phyloP scores from a whole-genome alignment of 306 rosid species.

The Vigna reflexopilosa region DNA sequence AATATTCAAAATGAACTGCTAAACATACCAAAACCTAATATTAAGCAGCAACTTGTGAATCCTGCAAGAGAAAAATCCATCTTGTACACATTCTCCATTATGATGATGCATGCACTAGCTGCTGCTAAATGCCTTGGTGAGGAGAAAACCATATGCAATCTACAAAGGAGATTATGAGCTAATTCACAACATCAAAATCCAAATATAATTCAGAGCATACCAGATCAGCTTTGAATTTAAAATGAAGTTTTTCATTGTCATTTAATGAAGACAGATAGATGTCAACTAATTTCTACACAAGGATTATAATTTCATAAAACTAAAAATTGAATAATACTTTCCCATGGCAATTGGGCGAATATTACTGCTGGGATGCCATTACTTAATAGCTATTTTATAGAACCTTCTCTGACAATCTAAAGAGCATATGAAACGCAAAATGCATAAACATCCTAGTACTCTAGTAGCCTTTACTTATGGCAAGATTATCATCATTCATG shows the following conservation, averaged over 20 bases:
- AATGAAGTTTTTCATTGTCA: slow-evolving; percentile 5
- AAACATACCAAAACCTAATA: slow-evolving; percentile 91
- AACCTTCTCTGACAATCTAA: slow-evolving; percentile 32
- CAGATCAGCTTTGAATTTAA: slow-evolving; percentile 10
- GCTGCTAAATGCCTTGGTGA: slow-evolving; percentile 94
- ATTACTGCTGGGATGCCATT: slow-evolving; percentile 18
- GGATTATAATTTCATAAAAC: slow-evolving; percentile 31
- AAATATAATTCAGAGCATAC: slow-evolving; percentile 25
- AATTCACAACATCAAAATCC: slow-evolving; percentile 6
- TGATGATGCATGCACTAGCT: slow-evolving; percentile 89
- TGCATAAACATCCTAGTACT: slow-evolving; percentile 16
- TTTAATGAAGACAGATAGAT: slow-evolving; percentile 28
- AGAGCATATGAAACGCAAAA: slow-evolving; percentile 14
- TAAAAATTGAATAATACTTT: slow-evolving; percentile 25
- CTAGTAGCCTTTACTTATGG: slow-evolving; percentile 3
- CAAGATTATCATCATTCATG: slow-evolving; percentile 14
- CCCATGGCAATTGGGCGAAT: slow-evolving; percentile 32
- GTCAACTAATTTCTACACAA: slow-evolving; percentile 7
- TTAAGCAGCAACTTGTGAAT: slow-evolving; percentile 78
- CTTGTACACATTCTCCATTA: slow-evolving; percentile 79
- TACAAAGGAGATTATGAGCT: slow-evolving; percentile 45
- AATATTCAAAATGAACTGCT: slow-evolving; percentile 29
- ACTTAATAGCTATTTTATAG: slow-evolving; percentile 6
- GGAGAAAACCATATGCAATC: slow-evolving; percentile 97
- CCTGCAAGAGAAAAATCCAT: slow-evolving; percentile 92